Evolutionary conservation across 2,329 filamentous ascomycete species (phyloP).

Genomic region (Ilyonectria destructans): DNA sequence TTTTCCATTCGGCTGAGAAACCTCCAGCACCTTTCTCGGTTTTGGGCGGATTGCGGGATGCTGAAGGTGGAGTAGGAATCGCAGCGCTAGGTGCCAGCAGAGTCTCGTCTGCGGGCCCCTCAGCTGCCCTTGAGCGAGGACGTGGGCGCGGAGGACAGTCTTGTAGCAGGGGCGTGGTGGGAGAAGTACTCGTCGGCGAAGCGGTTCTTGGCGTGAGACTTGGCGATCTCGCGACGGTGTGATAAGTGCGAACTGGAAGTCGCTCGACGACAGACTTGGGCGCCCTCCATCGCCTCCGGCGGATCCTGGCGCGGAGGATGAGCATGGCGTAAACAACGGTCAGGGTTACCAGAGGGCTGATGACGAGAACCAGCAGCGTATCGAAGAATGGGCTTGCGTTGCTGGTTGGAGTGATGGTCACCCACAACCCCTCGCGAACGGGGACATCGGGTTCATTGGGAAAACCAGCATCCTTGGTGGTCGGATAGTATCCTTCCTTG

Average conservation of each 20-base stretch:
- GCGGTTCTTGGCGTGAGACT: constrained; percentile 70
- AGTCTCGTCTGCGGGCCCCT: constrained; percentile 68
- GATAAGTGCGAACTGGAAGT: constrained; percentile 95
- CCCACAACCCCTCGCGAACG: constrained; percentile 85
- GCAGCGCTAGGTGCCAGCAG: constrained; percentile 62
- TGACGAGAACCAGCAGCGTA: constrained; percentile 94
- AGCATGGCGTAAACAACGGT: constrained; percentile 94
- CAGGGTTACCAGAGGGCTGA: constrained; percentile 92
- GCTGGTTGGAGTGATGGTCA: constrained; percentile 93
- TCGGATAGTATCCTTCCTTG: constrained; percentile 42
- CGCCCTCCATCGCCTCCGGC: constrained; percentile 93
- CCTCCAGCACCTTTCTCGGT: constrained; percentile 65
- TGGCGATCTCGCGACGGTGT: constrained; percentile 81
- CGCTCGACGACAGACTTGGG: constrained; percentile 96
- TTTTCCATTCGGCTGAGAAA: constrained; percentile 72
- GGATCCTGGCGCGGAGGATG: constrained; percentile 89
- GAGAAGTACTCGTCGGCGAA: constrained; percentile 77
- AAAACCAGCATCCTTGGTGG: constrained; percentile 45
- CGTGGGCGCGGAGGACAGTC: constrained; percentile 67
- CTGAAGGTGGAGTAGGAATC: constrained; percentile 56
- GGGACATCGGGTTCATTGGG: constrained; percentile 48
- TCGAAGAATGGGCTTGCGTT: constrained; percentile 96
- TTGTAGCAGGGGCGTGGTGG: constrained; percentile 86
- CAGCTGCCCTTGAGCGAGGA: constrained; percentile 77
- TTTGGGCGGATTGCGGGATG: constrained; percentile 54